A percentile compares a stretch with the other conserved stretches of the same genome.
Evolutionary conservation across 208 protist genomes (phyloP).

Genomic region (Angomonas deanei): DNA sequence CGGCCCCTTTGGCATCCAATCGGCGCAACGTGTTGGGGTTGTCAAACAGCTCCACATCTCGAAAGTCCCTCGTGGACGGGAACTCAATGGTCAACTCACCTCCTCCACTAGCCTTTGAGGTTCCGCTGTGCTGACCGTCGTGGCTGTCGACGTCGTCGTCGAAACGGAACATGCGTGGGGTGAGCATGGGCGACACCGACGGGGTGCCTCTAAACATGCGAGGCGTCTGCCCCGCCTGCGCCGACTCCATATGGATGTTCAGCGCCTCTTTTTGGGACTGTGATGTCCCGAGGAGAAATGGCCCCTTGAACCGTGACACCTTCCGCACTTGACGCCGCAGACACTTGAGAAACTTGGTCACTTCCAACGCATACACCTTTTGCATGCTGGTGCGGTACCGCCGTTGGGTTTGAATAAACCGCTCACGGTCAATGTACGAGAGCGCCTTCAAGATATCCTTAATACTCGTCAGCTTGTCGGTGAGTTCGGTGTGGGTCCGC

Average conservation of each 20-base stretch:
- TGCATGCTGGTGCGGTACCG: slow-evolving; percentile 81
- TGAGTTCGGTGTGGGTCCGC: slow-evolving; percentile 65
- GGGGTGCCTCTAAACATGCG: slow-evolving; percentile 21
- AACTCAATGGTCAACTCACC: slow-evolving; percentile 46
- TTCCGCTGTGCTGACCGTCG: neutral
- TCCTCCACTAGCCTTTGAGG: slow-evolving; percentile 12
- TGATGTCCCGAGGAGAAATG: slow-evolving; percentile 46
- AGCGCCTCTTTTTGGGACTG: slow-evolving; percentile 35
- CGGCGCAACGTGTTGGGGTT: slow-evolving; percentile 35
- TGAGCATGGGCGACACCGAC: slow-evolving; percentile 31
- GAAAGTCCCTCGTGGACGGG: slow-evolving; percentile 26
- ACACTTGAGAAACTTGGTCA: slow-evolving; percentile 69
- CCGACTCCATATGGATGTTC: slow-evolving; percentile 35
- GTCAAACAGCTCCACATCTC: slow-evolving; percentile 39
- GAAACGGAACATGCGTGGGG: slow-evolving; percentile 32
- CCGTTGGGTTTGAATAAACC: slow-evolving; percentile 58
- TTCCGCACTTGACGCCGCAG: slow-evolving; percentile 48
- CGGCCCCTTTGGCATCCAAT: slow-evolving; percentile 25
- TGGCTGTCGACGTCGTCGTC: slow-evolving; percentile 23
- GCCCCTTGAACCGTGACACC: slow-evolving; percentile 40
- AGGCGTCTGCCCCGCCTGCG: slow-evolving; percentile 44
- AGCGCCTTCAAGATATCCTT: slow-evolving; percentile 63
- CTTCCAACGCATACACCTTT: slow-evolving; percentile 67
- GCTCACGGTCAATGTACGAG: slow-evolving; percentile 60
- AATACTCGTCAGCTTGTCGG: slow-evolving; percentile 42